Base-by-base conservation (phyloP, 148 eudicot species). In the Rhododendron williamsianum region DNA sequence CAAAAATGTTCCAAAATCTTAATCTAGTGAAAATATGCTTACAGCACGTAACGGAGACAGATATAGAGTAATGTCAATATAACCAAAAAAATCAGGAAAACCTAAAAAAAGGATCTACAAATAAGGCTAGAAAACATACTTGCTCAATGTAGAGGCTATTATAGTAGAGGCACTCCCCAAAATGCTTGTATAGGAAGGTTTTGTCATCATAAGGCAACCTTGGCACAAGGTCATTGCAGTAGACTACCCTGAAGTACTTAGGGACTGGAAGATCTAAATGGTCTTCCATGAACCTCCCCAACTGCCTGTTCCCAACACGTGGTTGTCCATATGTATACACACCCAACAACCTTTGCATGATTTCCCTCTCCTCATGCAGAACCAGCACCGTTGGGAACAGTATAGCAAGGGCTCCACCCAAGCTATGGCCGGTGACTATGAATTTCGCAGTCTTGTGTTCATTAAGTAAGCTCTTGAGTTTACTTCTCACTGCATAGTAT, bases 171-270 rank as follows among this genome's bases (percentile, higher is more conserved):
- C 92, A 90, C 8, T n/a, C 82, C 21, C 94, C 94, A 54, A 92
- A 92, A 87, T 92, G 94, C 88, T 89, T 92, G 80, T 88, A 92
- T 87, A 91, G 84, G 91, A 91, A 92, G 74, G 92, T 92, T 81
- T 84, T 92, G 83, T 92, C 74, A 46, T 92, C 94, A 27, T 89
- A 92, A 46, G 92, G 94, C 83, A 92, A 82, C 88, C 94, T 91
- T 74, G 94, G 92, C 84, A 92, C 94, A 46, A 92, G 90, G 86
- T 92, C 94, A 82, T 91, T 91, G 85, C 90, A 91, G 63, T 92
- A 92, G 27, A 92, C 94, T 12, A 92, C 85, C 76, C 94, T 87
- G 58, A 88, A 89, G 87, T 92, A 92, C 89, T 84, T 89, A 7
- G 91, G 84, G 56, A 56, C 67, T 0, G 86, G 89, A 41, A 43